A percentile compares a stretch with the other conserved stretches of the same genome.
phyloP scores from a whole-genome alignment of 2,329 filamentous ascomycete species.

The Phialemoniopsis sp. region DNA sequence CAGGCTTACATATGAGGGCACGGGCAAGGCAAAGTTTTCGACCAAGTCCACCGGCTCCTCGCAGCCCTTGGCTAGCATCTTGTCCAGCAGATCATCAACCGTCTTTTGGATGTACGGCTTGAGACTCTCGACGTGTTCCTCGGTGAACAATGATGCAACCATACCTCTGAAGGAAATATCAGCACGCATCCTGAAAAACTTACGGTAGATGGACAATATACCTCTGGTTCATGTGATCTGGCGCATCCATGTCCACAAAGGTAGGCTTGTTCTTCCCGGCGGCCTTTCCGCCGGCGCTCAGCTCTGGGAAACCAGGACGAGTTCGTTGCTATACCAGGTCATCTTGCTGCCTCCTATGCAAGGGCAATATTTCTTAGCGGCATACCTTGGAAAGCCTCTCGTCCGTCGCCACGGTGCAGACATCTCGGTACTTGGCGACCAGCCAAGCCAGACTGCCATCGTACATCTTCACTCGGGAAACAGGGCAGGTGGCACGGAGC shows the following conservation, averaged over 20 bases:
- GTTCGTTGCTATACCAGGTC: constrained; percentile 24
- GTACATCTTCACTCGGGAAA: constrained; percentile 39
- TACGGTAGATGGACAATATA: constrained; percentile 8
- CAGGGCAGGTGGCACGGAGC: constrained; percentile 34
- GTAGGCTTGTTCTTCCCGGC: constrained; percentile 44
- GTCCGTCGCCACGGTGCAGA: constrained; percentile 37
- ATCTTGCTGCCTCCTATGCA: neutral
- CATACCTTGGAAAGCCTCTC: constrained; percentile 39
- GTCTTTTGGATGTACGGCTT: constrained; percentile 42
- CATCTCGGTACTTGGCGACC: constrained; percentile 41
- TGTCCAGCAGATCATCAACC: constrained; percentile 34
- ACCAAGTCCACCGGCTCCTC: constrained; percentile 37
- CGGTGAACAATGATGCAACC: constrained; percentile 37
- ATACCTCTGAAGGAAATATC: constrained; percentile 27
- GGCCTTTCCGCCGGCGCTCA: constrained; percentile 38
- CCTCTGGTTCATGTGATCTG: constrained; percentile 41
- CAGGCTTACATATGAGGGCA: constrained; percentile 37
- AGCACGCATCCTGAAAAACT: neutral
- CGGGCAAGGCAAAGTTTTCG: constrained; percentile 39
- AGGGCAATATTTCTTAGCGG: neutral
- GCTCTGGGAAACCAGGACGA: constrained; percentile 40
- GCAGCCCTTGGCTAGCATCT: constrained; percentile 28
- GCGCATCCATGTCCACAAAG: constrained; percentile 47
- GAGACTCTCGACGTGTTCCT: constrained; percentile 29
- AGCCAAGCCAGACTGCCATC: constrained; percentile 43